Evolutionary conservation across 768 basidiomycete genomes (phyloP).

Genomic region (Piloderma croceum): DNA sequence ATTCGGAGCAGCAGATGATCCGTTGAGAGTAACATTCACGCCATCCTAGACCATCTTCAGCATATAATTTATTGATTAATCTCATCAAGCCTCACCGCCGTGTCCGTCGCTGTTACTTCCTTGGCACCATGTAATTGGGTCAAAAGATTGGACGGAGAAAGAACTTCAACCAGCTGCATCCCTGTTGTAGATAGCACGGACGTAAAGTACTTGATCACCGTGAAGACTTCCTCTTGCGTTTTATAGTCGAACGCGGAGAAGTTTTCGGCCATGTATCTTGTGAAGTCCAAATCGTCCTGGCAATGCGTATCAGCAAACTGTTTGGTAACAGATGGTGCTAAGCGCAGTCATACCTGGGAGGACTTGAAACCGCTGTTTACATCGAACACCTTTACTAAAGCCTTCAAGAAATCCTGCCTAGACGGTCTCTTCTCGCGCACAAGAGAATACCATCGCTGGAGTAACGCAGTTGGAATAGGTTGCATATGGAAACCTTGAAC

Average conservation of each 20-base stretch:
- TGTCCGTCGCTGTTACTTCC: slow-evolving; percentile 5
- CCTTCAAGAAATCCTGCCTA: slow-evolving; percentile 82
- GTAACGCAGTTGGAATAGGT: slow-evolving; percentile 62
- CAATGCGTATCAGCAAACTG: slow-evolving; percentile 2
- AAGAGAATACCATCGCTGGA: slow-evolving; percentile 88
- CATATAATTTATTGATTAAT: too few species aligned
- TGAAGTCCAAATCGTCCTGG: slow-evolving; percentile 80
- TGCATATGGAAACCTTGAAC: slow-evolving; percentile 68
- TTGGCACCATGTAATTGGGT: slow-evolving; percentile 46
- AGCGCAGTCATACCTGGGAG: slow-evolving; percentile 52
- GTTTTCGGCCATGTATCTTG: slow-evolving; percentile 93
- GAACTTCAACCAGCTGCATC: slow-evolving; percentile 70
- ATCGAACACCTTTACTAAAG: slow-evolving; percentile 79
- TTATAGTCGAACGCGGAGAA: slow-evolving; percentile 91
- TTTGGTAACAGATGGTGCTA: too few species aligned
- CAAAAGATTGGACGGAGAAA: slow-evolving; percentile 68
- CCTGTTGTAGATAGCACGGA: slow-evolving; percentile 72
- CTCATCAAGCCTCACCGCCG: too few species aligned
- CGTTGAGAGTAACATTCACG: slow-evolving; percentile 1
- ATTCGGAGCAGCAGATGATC: slow-evolving; percentile 2
- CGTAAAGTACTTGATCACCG: slow-evolving; percentile 77
- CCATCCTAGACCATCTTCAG: not conserved
- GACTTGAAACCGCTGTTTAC: slow-evolving; percentile 53
- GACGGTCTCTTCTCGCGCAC: slow-evolving; percentile 86
- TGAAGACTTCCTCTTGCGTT: slow-evolving; percentile 87